Evolutionary conservation across 2,329 filamentous ascomycete genomes (phyloP).

Genomic region (Sporothrix mexicana): DNA sequence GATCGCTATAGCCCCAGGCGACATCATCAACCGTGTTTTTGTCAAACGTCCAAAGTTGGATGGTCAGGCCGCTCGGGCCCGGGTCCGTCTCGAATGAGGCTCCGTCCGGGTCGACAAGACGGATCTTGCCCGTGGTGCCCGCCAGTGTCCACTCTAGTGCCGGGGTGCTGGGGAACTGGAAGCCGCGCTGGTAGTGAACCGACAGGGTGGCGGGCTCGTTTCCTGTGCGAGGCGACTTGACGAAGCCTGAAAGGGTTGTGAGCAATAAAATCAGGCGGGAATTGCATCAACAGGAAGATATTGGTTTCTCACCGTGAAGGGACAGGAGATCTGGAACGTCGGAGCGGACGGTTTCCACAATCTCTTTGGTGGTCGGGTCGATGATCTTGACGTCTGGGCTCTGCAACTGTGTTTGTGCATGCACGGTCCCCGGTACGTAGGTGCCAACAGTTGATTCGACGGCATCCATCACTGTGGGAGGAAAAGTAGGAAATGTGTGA

Average conservation of each 20-base stretch:
- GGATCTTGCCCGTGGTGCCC: slow-evolving; percentile 12
- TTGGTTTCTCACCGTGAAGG: background rate
- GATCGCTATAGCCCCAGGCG: background rate
- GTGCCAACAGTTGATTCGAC: slow-evolving; percentile 3
- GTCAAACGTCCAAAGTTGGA: slow-evolving; percentile 5
- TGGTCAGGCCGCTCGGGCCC: background rate
- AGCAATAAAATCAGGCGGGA: background rate
- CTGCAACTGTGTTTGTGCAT: slow-evolving; percentile 3
- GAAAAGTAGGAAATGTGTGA: background rate
- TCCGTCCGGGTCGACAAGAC: background rate
- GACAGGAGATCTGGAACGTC: slow-evolving; percentile 11
- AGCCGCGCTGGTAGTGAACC: slow-evolving; percentile 54
- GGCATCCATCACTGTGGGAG: background rate
- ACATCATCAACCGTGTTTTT: background rate
- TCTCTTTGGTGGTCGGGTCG: background rate
- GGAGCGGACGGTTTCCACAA: slow-evolving; percentile 15
- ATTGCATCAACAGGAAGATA: background rate
- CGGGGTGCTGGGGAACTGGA: slow-evolving; percentile 50
- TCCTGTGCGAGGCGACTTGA: slow-evolving; percentile 41
- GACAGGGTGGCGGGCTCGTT: slow-evolving; percentile 44
- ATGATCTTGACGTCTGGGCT: background rate
- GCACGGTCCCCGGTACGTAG: background rate
- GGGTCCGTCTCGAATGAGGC: background rate
- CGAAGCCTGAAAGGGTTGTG: background rate
- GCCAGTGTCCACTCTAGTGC: background rate